Conservation (phyloP, 164 flowering plant species). For the Macadamia tetraphylla region DNA sequence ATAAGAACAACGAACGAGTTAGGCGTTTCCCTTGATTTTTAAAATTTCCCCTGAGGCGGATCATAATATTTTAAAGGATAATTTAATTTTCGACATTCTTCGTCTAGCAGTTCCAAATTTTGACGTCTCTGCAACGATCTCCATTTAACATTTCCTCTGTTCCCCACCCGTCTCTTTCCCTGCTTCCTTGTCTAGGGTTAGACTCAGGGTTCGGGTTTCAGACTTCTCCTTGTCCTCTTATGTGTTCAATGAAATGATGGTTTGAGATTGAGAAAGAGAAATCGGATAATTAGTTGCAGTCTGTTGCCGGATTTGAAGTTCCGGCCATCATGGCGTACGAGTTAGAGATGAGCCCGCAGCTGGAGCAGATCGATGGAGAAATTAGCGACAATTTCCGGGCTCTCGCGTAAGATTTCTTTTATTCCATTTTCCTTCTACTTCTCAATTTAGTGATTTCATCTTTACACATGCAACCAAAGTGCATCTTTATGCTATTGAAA, state of each 20-base stretch:
- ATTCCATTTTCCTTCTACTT: not conserved
- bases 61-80: too few relatives aligned
- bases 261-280: not conserved
- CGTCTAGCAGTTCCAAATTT: too few relatives aligned
- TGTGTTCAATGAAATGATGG: not conserved
- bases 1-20: too few relatives aligned
- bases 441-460: not conserved
- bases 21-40: too few relatives aligned
- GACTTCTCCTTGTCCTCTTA: not conserved
- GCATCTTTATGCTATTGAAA: not conserved
- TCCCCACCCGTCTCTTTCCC: too few relatives aligned
- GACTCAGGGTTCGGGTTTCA: not conserved
- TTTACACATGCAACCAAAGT: too few relatives aligned
- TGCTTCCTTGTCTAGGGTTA: not conserved
- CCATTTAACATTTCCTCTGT: not conserved
- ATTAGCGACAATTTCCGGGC: constrained; percentile 67
- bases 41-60: too few relatives aligned
- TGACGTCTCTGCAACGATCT: too few relatives aligned
- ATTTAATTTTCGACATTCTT: too few relatives aligned
- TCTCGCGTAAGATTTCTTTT: constrained; percentile 22
- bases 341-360: constrained; percentile 31
- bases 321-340: constrained; percentile 20
- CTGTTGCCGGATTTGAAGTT: not conserved
- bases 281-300: not conserved
- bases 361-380: constrained; percentile 99